Percentiles rank a stretch among this genome's conserved stretches.
Conservation (phyloP, 371 early-diverging fungal genomes). For the Gilbertella persicaria region DNA sequence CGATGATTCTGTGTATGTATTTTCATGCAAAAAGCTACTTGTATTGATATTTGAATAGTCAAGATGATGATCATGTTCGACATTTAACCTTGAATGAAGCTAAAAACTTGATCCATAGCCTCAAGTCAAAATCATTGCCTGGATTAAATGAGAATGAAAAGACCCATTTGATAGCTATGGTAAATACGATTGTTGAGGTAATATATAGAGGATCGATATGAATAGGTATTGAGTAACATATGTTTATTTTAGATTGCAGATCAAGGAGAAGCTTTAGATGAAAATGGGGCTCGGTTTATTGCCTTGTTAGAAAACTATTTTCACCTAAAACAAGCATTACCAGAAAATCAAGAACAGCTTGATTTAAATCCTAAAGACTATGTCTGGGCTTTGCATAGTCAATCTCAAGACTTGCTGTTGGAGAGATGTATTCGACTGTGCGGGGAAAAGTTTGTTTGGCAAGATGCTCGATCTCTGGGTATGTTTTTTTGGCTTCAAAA, state of each 20-base stretch:
- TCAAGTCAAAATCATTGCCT: conserved; percentile 47
- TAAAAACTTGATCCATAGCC: conserved; percentile 31
- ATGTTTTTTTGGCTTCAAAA: conserved; percentile 86
- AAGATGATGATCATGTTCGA: conserved; percentile 31
- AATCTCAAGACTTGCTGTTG: conserved; percentile 85
- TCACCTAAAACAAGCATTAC: conserved; percentile 53
- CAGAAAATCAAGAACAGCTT: conserved; percentile 32
- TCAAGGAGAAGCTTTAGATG: conserved; percentile 78
- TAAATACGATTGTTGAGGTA: conserved; percentile 67
- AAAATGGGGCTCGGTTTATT: conserved; percentile 85
- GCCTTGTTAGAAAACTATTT: conserved; percentile 72
- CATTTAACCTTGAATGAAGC: conserved; percentile 36
- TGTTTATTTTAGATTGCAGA: conserved; percentile 55
- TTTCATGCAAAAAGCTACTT: no score
- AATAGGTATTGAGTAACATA: neutral
- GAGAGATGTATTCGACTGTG: conserved; percentile 64
- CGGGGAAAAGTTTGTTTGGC: conserved; percentile 76
- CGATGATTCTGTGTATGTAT: neutral
- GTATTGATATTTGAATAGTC: no score
- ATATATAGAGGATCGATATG: no score
- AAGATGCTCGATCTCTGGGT: conserved; percentile 78
- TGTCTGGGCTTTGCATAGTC: conserved; percentile 87
- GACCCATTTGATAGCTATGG: conserved; percentile 59
- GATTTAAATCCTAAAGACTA: conserved; percentile 73
- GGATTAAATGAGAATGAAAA: conserved; percentile 45